Conservation (phyloP, 2,329 filamentous ascomycete species). For the Claviceps humidiphila region DNA sequence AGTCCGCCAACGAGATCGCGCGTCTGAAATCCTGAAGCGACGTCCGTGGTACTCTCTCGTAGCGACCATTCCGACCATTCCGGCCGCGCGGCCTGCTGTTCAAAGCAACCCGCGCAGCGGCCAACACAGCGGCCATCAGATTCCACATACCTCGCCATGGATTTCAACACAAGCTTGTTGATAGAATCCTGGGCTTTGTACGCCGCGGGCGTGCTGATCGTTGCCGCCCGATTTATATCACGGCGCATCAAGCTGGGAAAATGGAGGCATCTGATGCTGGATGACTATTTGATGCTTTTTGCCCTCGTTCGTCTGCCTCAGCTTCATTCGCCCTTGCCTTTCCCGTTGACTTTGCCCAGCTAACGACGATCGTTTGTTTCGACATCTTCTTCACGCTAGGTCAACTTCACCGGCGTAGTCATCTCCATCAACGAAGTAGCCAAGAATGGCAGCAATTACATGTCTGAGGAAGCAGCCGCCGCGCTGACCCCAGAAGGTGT, state of each 20-base stretch:
- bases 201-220: constrained; percentile 13
- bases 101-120: not conserved
- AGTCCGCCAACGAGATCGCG: no score
- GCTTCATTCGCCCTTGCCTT: not conserved
- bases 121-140: not conserved
- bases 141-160: constrained; percentile 9
- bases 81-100: not conserved
- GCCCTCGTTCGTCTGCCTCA: constrained; percentile 22
- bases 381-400: not conserved
- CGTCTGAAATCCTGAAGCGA: not conserved
- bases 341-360: not conserved
- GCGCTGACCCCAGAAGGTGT: constrained; percentile 31
- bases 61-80: not conserved
- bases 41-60: not conserved
- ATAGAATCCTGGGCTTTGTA: constrained; percentile 20
- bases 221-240: constrained; percentile 15
- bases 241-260: constrained; percentile 28
- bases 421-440: constrained; percentile 29
- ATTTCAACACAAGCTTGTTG: constrained; percentile 12
- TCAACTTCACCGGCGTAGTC: constrained; percentile 23
- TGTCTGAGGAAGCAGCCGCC: constrained; percentile 20
- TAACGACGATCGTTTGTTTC: not conserved
- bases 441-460: constrained; percentile 31
- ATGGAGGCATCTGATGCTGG: constrained; percentile 33
- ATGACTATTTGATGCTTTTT: constrained; percentile 45